A percentile compares a stretch with the other conserved stretches of the same genome.
Conservation (phyloP, 2,329 filamentous ascomycete genomes). For the Acarospora socialis region DNA sequence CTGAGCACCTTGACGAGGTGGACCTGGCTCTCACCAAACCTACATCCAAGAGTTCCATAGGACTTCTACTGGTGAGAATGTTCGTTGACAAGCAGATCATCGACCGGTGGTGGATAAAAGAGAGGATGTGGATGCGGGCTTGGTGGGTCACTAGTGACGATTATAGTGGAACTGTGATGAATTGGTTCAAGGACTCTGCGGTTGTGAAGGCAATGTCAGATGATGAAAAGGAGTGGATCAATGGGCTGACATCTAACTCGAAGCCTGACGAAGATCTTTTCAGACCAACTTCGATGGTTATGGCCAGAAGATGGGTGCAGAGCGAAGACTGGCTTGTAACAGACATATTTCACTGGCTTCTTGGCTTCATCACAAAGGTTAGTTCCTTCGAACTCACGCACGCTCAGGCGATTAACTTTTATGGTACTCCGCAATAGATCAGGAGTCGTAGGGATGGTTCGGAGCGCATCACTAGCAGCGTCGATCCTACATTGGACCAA, state of each 20-base stretch:
- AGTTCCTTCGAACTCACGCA: not conserved
- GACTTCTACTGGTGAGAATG: conserved; percentile 15
- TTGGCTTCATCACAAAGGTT: conserved; percentile 10
- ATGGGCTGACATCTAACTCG: conserved; percentile 17
- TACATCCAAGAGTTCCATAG: conserved; percentile 14
- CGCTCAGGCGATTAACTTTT: too few species aligned
- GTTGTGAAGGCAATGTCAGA: conserved; percentile 15
- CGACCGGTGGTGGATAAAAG: conserved; percentile 14
- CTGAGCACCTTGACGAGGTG: conserved; percentile 11
- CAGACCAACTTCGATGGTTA: conserved; percentile 12
- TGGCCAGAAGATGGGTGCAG: conserved; percentile 15
- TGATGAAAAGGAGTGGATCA: conserved; percentile 16
- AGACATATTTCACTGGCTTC: conserved; percentile 7
- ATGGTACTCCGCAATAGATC: too few species aligned
- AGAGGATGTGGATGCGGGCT: conserved; percentile 10
- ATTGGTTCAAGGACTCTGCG: conserved; percentile 19
- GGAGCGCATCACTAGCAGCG: not conserved
- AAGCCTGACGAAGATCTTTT: conserved; percentile 17
- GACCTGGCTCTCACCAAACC: conserved; percentile 15
- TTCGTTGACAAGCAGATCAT: conserved; percentile 15
- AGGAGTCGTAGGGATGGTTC: conserved; percentile 4
- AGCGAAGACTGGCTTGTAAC: conserved; percentile 6
- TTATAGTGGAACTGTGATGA: conserved; percentile 10
- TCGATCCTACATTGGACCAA: conserved; percentile 8
- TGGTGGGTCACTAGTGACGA: conserved; percentile 15